These are phyloP conservation scores for Saksenaea oblongispora DNA, from an alignment of 371 early-diverging fungal genomes.

Conservation along the genomic window DNA sequence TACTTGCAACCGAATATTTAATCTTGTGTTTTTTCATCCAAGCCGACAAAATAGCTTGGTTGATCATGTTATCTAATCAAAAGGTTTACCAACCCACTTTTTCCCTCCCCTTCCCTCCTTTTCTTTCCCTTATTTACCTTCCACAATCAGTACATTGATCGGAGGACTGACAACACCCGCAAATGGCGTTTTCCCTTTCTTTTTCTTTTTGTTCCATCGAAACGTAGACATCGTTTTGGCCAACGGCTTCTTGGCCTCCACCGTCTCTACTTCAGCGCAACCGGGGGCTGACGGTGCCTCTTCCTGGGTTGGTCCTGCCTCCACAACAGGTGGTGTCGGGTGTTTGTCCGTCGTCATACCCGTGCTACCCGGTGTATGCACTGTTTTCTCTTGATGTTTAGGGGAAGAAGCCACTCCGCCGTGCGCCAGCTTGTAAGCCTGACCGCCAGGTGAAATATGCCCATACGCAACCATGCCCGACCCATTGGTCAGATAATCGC, in stretches of 20 bases:
- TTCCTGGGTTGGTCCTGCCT: neutral
- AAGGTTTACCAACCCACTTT: neutral
- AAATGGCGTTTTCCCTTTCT: slow-evolving; percentile 30
- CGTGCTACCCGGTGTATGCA: neutral
- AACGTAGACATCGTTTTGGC: slow-evolving; percentile 19
- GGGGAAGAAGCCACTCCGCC: neutral
- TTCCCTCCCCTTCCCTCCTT: slow-evolving; percentile 4
- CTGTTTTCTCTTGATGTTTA: neutral
- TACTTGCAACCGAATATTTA: slow-evolving; percentile 67
- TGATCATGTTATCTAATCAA: slow-evolving; percentile 75
- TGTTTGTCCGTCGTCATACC: neutral
- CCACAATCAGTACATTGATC: slow-evolving; percentile 80
- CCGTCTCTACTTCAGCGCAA: neutral
- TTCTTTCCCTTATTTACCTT: slow-evolving; percentile 55
- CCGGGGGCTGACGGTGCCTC: neutral
- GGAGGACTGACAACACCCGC: slow-evolving; percentile 58
- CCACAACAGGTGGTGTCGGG: neutral
- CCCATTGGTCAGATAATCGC: neutral
- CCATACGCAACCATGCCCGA: neutral
- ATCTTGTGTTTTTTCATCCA: slow-evolving; percentile 79
- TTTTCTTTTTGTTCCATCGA: slow-evolving; percentile 40
- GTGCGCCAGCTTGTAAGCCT: neutral
- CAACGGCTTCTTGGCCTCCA: slow-evolving; percentile 7
- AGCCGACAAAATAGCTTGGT: slow-evolving; percentile 70
- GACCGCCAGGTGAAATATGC: neutral